Evolutionary conservation across 108 stramenopile genomes (phyloP), one percentile per base, ranked within the genome.

Genomic region (Nannochloropsis salina): DNA sequence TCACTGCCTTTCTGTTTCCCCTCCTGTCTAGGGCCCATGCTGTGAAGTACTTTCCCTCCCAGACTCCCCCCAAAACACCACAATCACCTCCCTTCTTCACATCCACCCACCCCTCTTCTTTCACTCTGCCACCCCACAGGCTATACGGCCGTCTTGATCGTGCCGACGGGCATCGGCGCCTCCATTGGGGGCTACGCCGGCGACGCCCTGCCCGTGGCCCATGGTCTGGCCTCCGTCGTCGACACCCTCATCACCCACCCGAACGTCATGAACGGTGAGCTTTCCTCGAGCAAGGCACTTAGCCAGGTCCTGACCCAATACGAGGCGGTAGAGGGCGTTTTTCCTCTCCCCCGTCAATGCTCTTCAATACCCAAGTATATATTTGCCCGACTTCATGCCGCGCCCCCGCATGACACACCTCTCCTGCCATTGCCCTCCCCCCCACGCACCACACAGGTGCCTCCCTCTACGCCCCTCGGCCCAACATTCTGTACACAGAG

Each of bases 161-260:
- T 90, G 44, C 90, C 90, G 44, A 90, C 90, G 31, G 90, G 90
- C 31, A 89, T 90, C 21, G 90, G 90, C 8, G 90, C 90, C 18
- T 43, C 87, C 11, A 90, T 90, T 44, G 90, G 90, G 6, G 90
- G 90, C 8, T 90, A 87, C 43, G 90, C 90, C 41, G 90, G 90
- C 5, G 90, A 90, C 83, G 90, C 90, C 10, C 80, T 90, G 5
- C 90, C 90, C 3, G 85, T 89, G 20, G 90, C 90, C 9, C 83
- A 87, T 86, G 82, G 41, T 12, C 40, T 90, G 83, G 86, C 90
- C 9, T 79, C 83, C 2, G 90, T 90, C 11, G 88, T 87, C 11
- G 90, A 90, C 86, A 47, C 42, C 42, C 47, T 90, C 42, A 45
- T 90, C 6, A 90, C 90, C 20, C 90, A 90, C 47, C 90, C 90